Conservation (phyloP, 2,329 filamentous ascomycete species). For the Arthrobotrys sphaeroides region DNA sequence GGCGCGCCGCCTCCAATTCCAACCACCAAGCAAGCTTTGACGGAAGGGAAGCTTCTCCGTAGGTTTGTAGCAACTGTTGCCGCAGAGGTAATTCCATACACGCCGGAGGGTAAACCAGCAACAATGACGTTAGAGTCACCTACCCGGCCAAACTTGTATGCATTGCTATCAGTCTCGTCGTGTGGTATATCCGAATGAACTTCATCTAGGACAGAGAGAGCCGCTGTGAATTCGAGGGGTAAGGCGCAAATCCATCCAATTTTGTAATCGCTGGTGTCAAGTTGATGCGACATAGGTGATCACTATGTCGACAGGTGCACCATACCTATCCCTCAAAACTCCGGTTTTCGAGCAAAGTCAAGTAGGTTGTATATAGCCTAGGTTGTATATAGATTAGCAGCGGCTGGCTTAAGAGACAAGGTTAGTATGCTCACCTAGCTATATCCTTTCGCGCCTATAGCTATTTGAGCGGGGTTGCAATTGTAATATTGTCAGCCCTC, state of each 20-base stretch:
- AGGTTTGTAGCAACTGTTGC: background rate
- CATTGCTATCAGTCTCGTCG: slow-evolving; percentile 6
- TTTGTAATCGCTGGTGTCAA: slow-evolving; percentile 23
- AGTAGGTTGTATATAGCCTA: too few species aligned
- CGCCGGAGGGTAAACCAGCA: slow-evolving; percentile 4
- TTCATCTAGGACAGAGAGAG: slow-evolving; percentile 40
- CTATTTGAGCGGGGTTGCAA: background rate
- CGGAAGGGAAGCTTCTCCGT: background rate
- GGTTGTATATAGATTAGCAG: too few species aligned
- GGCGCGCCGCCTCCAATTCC: slow-evolving; percentile 30
- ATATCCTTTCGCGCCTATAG: too few species aligned
- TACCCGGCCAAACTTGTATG: slow-evolving; percentile 14
- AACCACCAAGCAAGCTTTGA: slow-evolving; percentile 8
- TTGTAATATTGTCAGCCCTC: too few species aligned
- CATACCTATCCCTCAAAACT: too few species aligned
- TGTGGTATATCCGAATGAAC: slow-evolving; percentile 3
- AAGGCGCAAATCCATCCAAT: slow-evolving; percentile 56
- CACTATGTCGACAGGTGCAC: too few species aligned
- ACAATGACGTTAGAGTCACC: slow-evolving; percentile 16
- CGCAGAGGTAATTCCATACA: background rate
- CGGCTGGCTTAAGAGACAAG: too few species aligned
- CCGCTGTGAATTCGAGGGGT: slow-evolving; percentile 54
- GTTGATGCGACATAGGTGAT: background rate
- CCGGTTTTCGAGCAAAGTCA: too few species aligned
- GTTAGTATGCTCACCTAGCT: too few species aligned